Evolutionary conservation across 1,284 basidiomycete species (phyloP).

Genomic region (Gomphus bonarii): DNA sequence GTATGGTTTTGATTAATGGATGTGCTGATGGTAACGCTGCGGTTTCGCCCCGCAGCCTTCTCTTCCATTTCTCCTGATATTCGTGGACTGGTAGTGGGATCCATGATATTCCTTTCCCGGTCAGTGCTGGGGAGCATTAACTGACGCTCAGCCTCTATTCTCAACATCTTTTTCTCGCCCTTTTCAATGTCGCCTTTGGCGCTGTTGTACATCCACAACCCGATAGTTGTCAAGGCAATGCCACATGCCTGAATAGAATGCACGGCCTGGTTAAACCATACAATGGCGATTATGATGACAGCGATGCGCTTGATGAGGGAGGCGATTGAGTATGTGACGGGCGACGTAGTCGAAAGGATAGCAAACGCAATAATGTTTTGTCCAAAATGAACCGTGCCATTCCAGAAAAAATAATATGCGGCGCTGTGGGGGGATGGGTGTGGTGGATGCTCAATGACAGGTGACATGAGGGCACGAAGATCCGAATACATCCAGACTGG

Average conservation of each 20-base stretch:
- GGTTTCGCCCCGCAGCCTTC: conserved; percentile 2
- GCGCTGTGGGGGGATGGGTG: conserved; percentile 45
- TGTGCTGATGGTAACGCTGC: conserved; percentile 12
- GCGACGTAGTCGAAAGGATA: conserved; percentile 91
- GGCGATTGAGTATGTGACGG: conserved; percentile 98
- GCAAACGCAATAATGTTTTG: conserved; percentile 98
- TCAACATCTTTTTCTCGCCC: conserved; percentile 80
- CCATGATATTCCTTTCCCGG: conserved; percentile 38
- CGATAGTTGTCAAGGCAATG: conserved; percentile 83
- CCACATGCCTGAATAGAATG: conserved; percentile 81
- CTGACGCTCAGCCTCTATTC: conserved; percentile 74
- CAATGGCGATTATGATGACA: conserved; percentile 94
- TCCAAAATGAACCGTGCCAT: conserved; percentile 92
- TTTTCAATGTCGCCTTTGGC: conserved; percentile 89
- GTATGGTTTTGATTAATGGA: conserved; percentile 14
- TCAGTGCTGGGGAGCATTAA: conserved; percentile 65
- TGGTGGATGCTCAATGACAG: conserved; percentile 38
- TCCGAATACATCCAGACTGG: conserved; percentile 90
- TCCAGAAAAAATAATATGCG: conserved; percentile 73
- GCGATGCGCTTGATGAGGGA: conserved; percentile 96
- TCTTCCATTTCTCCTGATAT: conserved; percentile 16
- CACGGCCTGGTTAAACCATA: conserved; percentile 91
- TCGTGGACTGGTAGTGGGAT: conserved; percentile 13
- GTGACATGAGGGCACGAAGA: conserved; percentile 53
- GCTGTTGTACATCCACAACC: conserved; percentile 94